Base-by-base conservation (phyloP, 371 early-diverging fungal genomes). In the Syncephalastrum racemosum region DNA sequence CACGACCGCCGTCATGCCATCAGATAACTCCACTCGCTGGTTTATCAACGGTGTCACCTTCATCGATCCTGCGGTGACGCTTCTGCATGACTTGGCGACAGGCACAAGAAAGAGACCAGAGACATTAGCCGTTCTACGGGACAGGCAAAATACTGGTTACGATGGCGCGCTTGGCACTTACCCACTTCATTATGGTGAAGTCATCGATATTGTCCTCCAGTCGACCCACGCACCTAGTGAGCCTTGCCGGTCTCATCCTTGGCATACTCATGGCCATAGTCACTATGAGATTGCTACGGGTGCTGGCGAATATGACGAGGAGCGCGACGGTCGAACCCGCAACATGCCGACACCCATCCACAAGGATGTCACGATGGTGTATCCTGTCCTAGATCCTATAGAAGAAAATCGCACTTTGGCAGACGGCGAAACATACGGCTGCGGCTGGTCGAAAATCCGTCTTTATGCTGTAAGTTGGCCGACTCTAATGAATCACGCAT, bases 231-330 rank as follows among this genome's bases (percentile, higher is more conserved):
- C 42, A 3, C 58, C 64, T 16, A 68, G 67, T 5, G 57, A 68
- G 7, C 63, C 67, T 12, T 77, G 78, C 44, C 63, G 73, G 10
- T 66, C 61, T 40, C 78, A 77, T 58, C 78, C 75, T 10, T 77
- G 78, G 78, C 78, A 77, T 41, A 77, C 74, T 2, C 78, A 77
- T 24, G 78, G 78, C 4, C 78, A 77, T 23, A 74, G 72, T 2
- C 78, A 77, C 51, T 77, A 70, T 65, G 66, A 66, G 46, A 71
- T 77, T 25, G 78, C 78, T 0, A 46, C 64, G 15, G 78, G 78
- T 13, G n/a, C 56, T 51, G 78, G 78, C 6, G 72, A 74, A 53
- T 77, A 77, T 23, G 52, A 60, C 14, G 64, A 70, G 25, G 61
- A 59, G 24, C 24, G 55, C 20, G 65, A 76, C 53, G 60, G 60